Percentiles rank a stretch among this genome's conserved stretches.
Evolutionary conservation across 1,139 yeast species (phyloP).

Genomic region (Barnettozyma hawaiiensis): DNA sequence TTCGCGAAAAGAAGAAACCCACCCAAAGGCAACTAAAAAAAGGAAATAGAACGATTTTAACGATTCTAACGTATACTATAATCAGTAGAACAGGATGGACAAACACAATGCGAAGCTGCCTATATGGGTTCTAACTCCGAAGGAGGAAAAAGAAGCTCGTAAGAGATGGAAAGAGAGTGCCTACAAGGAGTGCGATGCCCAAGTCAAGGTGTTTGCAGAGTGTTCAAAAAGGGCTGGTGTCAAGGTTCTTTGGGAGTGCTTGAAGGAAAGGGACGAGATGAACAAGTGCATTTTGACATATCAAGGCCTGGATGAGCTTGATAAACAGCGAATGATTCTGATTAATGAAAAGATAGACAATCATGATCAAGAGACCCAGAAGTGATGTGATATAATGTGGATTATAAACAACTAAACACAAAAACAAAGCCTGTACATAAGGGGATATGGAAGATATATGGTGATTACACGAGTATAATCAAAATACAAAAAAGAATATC

Average conservation of each 20-base stretch:
- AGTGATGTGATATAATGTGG: not conserved
- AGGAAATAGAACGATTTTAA: too few species aligned
- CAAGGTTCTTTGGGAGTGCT: constrained; percentile 52
- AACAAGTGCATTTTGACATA: constrained; percentile 63
- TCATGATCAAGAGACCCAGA: not conserved
- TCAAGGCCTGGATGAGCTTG: constrained; percentile 64
- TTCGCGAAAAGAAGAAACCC: not conserved
- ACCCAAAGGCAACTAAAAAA: too few species aligned
- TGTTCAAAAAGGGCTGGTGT: constrained; percentile 52
- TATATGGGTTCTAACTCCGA: constrained; percentile 79
- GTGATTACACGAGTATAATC: not conserved
- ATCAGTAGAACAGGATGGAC: too few species aligned
- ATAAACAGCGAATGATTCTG: constrained; percentile 61
- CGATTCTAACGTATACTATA: too few species aligned
- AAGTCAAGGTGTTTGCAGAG: constrained; percentile 49
- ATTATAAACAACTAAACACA: not conserved
- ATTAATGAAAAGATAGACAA: constrained; percentile 45
- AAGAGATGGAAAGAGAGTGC: constrained; percentile 74
- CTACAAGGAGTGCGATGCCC: constrained; percentile 64
- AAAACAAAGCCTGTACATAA: constrained; percentile 3
- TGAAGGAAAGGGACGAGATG: constrained; percentile 57
- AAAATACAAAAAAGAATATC: not conserved
- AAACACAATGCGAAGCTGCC: constrained; percentile 42
- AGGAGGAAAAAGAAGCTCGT: constrained; percentile 77
- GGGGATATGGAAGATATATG: not conserved